Base-by-base conservation (phyloP, 2,329 filamentous ascomycete genomes). In the Pleurostoma richardsiae region DNA sequence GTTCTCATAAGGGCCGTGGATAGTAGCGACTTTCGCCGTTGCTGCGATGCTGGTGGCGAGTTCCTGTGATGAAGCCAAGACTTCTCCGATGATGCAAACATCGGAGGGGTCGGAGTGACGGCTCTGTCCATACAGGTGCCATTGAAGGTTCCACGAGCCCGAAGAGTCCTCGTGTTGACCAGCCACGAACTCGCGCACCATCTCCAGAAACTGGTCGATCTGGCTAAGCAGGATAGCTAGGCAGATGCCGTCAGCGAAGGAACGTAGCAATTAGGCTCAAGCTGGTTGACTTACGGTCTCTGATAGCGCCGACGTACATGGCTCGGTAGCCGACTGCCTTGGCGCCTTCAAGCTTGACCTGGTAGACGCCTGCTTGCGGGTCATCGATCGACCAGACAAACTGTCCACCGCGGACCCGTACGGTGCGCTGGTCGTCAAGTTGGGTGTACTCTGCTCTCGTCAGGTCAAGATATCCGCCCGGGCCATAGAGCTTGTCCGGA, bases 291-390 rank as follows among this genome's bases (percentile, higher is more conserved):
- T 36, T 36, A 36, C 33, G 46, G n/a, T 52, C 50, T 3, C 43
- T 40, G 19, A 52, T 45, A 26, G 60, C 66, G 1, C 75, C 75
- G 50, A 77, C 63, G 44, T 69, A 74, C 33, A 72, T 67, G 0
- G 68, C 63, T 4, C 71, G 64, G 49, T 70, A 72, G 1, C 75
- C 75, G 4, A 65, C 50, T 2, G 68, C 51, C 3, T 55, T 60
- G 0, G 69, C 74, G 0, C 64, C 74, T 53, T 79, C 74, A 0
- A 79, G 58, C 51, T 79, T 79, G 19, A 77, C 54, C 26, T 68
- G 67, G 49, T 78, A 77, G 6, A 39, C 42, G 4, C 5, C 52
- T 56, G 33, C 33, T 36, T 36, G 8, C 8, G 33, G n/a, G n/a
- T 38, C 43, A 41, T 44, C 57, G 39, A 41, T 56, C 11, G 46